Percentiles rank a stretch among this genome's conserved stretches.
These are phyloP conservation scores for Miamiensis avidus DNA, from an alignment of 169 alveolate genomes.

Conservation along the genomic window DNA sequence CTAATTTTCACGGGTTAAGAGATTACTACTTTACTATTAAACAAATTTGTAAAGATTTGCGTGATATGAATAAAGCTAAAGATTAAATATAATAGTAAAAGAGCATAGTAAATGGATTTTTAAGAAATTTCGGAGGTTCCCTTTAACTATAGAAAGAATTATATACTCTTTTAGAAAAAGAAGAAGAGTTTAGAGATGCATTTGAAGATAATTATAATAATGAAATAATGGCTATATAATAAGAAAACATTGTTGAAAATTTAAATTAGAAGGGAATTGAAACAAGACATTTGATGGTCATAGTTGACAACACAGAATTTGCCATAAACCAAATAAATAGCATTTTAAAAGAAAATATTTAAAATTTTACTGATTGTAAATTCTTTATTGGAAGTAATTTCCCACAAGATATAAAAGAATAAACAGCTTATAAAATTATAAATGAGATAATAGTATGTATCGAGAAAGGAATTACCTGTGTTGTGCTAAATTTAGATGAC, in stretches of 20 bases:
- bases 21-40: constrained; percentile 10
- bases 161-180: too few species aligned
- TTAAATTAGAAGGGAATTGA: background rate
- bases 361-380: constrained; percentile 6
- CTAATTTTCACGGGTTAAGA: constrained; percentile 1
- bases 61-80: too few species aligned
- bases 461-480: constrained; percentile 56
- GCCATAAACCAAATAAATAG: background rate
- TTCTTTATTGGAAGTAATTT: constrained; percentile 63
- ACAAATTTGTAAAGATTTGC: background rate
- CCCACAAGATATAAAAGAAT: constrained; percentile 49
- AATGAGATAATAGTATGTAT: constrained; percentile 54
- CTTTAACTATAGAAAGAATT: too few species aligned
- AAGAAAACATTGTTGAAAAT: too few species aligned
- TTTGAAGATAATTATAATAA: too few species aligned
- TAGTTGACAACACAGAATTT: background rate
- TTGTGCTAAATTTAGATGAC: constrained; percentile 53
- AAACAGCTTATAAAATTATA: constrained; percentile 46
- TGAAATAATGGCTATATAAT: too few species aligned
- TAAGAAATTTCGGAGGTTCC: background rate
- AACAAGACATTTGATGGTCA: background rate
- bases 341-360: background rate
- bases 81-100: background rate
- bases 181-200: too few species aligned
- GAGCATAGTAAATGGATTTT: background rate